A percentile compares a stretch with the other conserved stretches of the same genome.
Evolutionary conservation across 2,329 filamentous ascomycete genomes (phyloP).

Genomic region (Amylocarpus encephaloides): DNA sequence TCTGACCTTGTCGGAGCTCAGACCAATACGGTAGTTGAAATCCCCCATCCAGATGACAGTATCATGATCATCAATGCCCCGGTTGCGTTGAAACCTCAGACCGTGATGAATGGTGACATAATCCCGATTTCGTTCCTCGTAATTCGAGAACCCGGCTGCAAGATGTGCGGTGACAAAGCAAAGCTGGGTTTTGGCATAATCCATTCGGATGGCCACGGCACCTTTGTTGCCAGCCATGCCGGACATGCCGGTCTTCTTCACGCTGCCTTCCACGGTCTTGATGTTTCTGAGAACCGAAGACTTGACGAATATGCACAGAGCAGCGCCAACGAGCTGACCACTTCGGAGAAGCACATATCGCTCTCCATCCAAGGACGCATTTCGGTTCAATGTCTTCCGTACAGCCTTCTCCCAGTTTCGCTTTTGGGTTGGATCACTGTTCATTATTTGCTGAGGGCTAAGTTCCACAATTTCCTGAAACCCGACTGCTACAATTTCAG

Average conservation of each 20-base stretch:
- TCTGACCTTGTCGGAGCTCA: slow-evolving; percentile 71
- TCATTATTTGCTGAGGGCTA: slow-evolving; percentile 98
- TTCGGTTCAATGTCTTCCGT: slow-evolving; percentile 66
- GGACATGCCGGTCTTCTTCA: slow-evolving; percentile 92
- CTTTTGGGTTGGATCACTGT: slow-evolving; percentile 82
- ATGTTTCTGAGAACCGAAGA: slow-evolving; percentile 70
- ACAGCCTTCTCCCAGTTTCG: slow-evolving; percentile 83
- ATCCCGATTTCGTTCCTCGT: slow-evolving; percentile 91
- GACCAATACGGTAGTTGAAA: slow-evolving; percentile 95
- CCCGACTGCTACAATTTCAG: slow-evolving; percentile 82
- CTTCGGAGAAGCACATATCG: slow-evolving; percentile 86
- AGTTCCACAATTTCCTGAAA: slow-evolving; percentile 99
- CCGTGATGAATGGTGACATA: slow-evolving; percentile 67
- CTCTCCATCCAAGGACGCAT: slow-evolving; percentile 58
- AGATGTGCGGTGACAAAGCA: slow-evolving; percentile 97
- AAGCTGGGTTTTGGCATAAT: slow-evolving; percentile 85
- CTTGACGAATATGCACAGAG: slow-evolving; percentile 85
- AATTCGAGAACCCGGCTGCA: slow-evolving; percentile 92
- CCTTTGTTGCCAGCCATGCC: slow-evolving; percentile 98
- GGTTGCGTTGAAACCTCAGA: slow-evolving; percentile 82
- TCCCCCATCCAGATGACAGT: slow-evolving; percentile 92
- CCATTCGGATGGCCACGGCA: slow-evolving; percentile 90
- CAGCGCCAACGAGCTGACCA: slow-evolving; percentile 90
- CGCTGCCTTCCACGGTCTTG: slow-evolving; percentile 92
- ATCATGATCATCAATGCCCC: slow-evolving; percentile 83